Evolutionary conservation across 2,329 filamentous ascomycete genomes (phyloP), one percentile per base, ranked within the genome.

Genomic region (Ceratocystis alfenasii): DNA sequence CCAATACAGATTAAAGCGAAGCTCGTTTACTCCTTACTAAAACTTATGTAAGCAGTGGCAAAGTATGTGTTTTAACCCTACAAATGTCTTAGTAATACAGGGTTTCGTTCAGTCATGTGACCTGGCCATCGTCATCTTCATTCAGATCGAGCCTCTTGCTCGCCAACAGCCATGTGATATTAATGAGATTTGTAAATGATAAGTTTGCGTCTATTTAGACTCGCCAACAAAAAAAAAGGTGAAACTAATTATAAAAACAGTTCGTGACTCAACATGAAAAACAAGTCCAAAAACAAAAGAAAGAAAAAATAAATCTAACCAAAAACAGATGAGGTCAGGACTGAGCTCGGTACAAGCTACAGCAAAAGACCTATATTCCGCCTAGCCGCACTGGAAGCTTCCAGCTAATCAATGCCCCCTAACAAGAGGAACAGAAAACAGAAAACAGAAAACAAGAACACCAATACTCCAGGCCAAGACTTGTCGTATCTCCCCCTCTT

Each of bases 391-490:
- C 45, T 15, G 20, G 44, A 28, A n/a, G 20, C 28, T 36, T 17
- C 41, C 25, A 20, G 20, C 41, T 45, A 28, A 20, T 46, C 41
- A 20, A n/a, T n/a, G 30, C 30, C 3, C 44, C 44, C 63, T 67
- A 62, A 65, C 57, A 67, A 62, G 57, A 65, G 57, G 46, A 65
- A 59, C 55, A 57, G 61, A 67, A 59, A 62, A 55, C 48, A 67
- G 25, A 50, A 46, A 64, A 66, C 6, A 30, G 64, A 60, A 63
- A 46, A 45, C 50, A 65, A 65, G 64, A 62, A 68, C 46, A 53
- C 59, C 63, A 7, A 44, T 55, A 65, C 65, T 50, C 63, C 55
- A 53, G 30, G 62, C 50, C 45, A 64, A 15, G 33, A 55, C 2
- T 25, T 25, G 20, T 55, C 15, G 25, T 30, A 12, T 25, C 25